These are phyloP conservation scores for Fraxinus dipetala DNA, from an alignment of 305 asterid genomes.

Conservation along the genomic window DNA sequence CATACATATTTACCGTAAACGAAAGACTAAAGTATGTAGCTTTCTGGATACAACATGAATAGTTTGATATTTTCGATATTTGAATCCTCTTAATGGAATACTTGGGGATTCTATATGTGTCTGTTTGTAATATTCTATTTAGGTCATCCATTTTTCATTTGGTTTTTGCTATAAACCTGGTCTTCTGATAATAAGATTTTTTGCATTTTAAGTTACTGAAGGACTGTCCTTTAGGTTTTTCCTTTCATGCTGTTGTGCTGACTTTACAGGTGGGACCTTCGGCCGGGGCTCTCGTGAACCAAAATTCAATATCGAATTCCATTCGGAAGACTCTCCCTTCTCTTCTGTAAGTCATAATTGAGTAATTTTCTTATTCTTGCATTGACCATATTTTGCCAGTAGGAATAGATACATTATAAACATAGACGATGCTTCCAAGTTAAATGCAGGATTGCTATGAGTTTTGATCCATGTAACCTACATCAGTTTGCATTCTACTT, in stretches of 20 bases:
- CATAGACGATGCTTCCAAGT: background rate
- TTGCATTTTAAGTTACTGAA: background rate
- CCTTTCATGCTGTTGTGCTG: conserved; percentile 20
- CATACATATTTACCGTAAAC: background rate
- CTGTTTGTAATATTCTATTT: background rate
- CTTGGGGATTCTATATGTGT: background rate
- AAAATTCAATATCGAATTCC: conserved; percentile 80
- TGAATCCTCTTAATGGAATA: background rate
- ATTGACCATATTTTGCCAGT: conserved; percentile 10
- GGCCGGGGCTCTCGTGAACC: conserved; percentile 88
- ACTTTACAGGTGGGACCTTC: conserved; percentile 57
- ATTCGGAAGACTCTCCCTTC: conserved; percentile 74
- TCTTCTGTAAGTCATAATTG: conserved; percentile 59
- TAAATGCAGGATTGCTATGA: background rate
- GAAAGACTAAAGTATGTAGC: background rate
- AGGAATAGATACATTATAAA: background rate
- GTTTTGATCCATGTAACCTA: background rate
- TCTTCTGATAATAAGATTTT: background rate
- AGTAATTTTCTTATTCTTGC: background rate
- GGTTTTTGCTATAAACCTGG: background rate
- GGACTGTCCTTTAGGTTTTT: conserved; percentile 6
- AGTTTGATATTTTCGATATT: background rate
- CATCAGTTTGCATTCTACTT: background rate
- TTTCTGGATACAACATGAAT: background rate
- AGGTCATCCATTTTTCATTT: background rate